These are phyloP conservation scores for Malassezia dermatis DNA, from an alignment of 1,284 basidiomycete species.

Conservation along the genomic window DNA sequence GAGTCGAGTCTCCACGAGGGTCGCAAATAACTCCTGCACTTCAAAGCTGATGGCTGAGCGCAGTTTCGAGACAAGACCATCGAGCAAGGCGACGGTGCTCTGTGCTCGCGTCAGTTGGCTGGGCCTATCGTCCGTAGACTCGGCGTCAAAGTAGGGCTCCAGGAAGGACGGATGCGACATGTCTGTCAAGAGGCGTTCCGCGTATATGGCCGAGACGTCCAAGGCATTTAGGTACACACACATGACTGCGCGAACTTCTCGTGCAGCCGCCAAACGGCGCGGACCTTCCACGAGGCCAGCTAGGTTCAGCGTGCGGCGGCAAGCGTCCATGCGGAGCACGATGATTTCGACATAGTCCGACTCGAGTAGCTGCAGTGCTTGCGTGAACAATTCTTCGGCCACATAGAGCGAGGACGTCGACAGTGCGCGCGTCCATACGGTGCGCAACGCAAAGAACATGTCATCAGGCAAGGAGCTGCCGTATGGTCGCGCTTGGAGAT, in stretches of 20 bases:
- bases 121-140: conserved; percentile 13
- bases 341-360: conserved; percentile 40
- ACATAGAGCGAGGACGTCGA: conserved; percentile 29
- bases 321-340: conserved; percentile 38
- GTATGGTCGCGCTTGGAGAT: conserved; percentile 25
- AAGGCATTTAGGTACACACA: conserved; percentile 43
- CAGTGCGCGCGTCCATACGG: conserved; percentile 31
- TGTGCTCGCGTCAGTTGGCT: conserved; percentile 14
- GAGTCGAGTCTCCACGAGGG: conserved; percentile 72
- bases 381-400: conserved; percentile 20
- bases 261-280: conserved; percentile 36
- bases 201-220: conserved; percentile 32
- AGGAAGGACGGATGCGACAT: conserved; percentile 20
- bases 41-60: conserved; percentile 55
- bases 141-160: conserved; percentile 20
- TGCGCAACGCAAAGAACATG: conserved; percentile 42
- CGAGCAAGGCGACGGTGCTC: not conserved
- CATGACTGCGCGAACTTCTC: conserved; percentile 39
- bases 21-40: conserved; percentile 86
- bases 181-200: conserved; percentile 31
- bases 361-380: conserved; percentile 26
- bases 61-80: conserved; percentile 3
- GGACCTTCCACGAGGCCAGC: conserved; percentile 42
- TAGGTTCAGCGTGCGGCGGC: conserved; percentile 29
- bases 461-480: conserved; percentile 43